Evolutionary conservation across 2,329 filamentous ascomycete genomes (phyloP).

Genomic region (Juglanconis sp.): DNA sequence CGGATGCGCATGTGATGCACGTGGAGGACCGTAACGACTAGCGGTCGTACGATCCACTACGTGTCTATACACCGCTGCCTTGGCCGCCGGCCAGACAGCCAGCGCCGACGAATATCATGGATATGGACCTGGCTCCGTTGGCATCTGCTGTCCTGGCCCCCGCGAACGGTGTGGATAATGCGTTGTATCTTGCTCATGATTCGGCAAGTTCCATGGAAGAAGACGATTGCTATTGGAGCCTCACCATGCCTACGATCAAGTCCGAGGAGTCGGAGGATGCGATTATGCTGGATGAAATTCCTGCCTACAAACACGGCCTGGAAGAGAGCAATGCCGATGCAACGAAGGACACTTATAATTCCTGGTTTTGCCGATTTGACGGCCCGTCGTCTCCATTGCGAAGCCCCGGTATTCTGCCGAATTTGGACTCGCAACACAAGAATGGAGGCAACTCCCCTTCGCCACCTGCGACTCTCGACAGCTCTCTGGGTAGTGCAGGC

Average conservation of each 20-base stretch:
- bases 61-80: not conserved
- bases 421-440: not conserved
- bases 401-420: not conserved
- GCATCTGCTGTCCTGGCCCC: not conserved
- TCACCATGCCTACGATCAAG: not conserved
- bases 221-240: not conserved
- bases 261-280: not conserved
- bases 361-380: not conserved
- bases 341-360: not conserved
- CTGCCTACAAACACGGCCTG: not conserved
- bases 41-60: not conserved
- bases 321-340: not conserved
- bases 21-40: conserved; percentile 5
- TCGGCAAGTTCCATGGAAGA: not conserved
- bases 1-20: not conserved
- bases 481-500: not conserved
- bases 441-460: not conserved
- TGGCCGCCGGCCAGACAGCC: not conserved
- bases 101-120: not conserved
- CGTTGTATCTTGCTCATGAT: not conserved
- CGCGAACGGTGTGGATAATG: not conserved
- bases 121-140: not conserved
- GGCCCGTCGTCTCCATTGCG: not conserved
- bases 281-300: not conserved
- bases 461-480: not conserved